phyloP scores from a whole-genome alignment of 139 green algal species.

The Haematococcus lacustris region DNA sequence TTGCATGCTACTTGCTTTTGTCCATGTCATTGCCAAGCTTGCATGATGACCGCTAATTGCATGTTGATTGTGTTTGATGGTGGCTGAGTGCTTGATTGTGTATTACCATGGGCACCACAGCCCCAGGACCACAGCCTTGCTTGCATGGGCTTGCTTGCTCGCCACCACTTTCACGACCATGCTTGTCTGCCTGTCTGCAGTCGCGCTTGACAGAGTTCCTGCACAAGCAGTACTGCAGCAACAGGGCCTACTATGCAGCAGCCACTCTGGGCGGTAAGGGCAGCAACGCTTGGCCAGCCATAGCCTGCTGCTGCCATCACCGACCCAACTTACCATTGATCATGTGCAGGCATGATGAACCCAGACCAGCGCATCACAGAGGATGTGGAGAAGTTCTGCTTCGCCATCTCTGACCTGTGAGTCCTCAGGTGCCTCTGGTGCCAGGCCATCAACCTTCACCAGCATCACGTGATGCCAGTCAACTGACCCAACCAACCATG shows the following conservation, averaged over 20 bases:
- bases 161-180: too few relatives aligned
- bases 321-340: neutral
- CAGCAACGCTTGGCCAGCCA: neutral
- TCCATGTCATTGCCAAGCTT: too few relatives aligned
- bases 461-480: too few relatives aligned
- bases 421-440: neutral
- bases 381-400: constrained; percentile 91
- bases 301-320: neutral
- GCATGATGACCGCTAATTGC: too few relatives aligned
- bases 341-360: constrained; percentile 67
- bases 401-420: constrained; percentile 76
- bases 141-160: too few relatives aligned
- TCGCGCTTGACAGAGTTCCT: constrained; percentile 59
- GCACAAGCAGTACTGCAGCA: constrained; percentile 77
- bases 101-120: too few relatives aligned
- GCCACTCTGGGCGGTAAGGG: constrained; percentile 63
- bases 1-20: too few relatives aligned
- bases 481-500: too few relatives aligned
- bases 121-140: too few relatives aligned
- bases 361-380: constrained; percentile 91
- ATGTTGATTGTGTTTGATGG: too few relatives aligned
- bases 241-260: constrained; percentile 89
- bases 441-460: neutral
- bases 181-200: too few relatives aligned
- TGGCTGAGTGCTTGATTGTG: too few relatives aligned